Conservation (phyloP, 306 rosid species). For the Bauhinia variegata region DNA sequence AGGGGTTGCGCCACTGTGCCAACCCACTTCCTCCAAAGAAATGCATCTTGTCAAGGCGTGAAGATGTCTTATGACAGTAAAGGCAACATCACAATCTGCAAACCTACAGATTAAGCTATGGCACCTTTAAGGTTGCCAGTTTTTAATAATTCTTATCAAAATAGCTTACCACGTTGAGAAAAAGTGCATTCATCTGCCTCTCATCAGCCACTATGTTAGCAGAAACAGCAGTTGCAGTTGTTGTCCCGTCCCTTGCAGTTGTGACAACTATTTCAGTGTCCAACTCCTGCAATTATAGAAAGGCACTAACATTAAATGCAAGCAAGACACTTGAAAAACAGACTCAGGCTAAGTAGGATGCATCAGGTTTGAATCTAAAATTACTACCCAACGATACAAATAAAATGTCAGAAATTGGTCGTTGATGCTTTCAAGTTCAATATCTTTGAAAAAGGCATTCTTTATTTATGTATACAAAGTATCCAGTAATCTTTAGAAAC, state of each 20-base stretch:
- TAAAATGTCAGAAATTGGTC: too few relatives aligned
- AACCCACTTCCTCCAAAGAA: too few relatives aligned
- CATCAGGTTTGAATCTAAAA: too few relatives aligned
- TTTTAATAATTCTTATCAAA: background rate
- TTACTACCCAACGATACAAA: too few relatives aligned
- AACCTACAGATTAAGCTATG: background rate
- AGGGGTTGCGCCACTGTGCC: too few relatives aligned
- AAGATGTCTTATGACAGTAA: too few relatives aligned
- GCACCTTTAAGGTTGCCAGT: constrained; percentile 17
- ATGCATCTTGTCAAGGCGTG: too few relatives aligned
- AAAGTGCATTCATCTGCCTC: constrained; percentile 98
- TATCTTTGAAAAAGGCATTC: constrained; percentile 3
- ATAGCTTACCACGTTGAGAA: constrained; percentile 85
- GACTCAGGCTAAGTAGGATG: background rate
- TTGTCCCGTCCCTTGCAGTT: constrained; percentile 64
- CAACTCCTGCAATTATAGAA: constrained; percentile 70
- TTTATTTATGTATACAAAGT: constrained; percentile 11
- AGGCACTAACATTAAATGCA: constrained; percentile 17
- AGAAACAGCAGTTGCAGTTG: constrained; percentile 70
- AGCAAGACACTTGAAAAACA: constrained; percentile 26
- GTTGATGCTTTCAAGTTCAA: too few relatives aligned
- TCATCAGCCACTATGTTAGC: constrained; percentile 86
- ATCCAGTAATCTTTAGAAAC: too few relatives aligned
- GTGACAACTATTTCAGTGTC: constrained; percentile 90
- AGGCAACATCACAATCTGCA: background rate